These are phyloP conservation scores for Dothiorella sarmentorum DNA, from an alignment of 2,329 filamentous ascomycete genomes.

Conservation along the genomic window DNA sequence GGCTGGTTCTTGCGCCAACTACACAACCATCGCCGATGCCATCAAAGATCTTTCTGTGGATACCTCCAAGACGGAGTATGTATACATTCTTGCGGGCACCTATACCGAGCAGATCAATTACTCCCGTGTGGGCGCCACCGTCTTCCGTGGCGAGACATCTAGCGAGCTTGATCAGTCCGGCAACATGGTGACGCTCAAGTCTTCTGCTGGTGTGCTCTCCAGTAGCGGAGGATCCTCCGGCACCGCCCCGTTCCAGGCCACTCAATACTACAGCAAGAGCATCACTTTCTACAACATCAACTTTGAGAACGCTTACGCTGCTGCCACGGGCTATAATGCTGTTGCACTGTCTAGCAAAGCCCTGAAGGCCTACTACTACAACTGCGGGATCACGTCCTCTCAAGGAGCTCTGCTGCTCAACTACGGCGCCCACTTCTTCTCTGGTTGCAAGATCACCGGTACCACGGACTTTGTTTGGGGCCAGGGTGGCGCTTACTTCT, in stretches of 20 bases:
- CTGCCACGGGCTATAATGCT: neutral
- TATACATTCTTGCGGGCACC: neutral
- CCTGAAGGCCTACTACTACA: neutral
- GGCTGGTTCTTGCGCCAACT: neutral
- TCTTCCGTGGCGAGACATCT: neutral
- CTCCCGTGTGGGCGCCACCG: neutral
- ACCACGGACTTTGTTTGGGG: neutral
- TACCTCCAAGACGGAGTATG: neutral
- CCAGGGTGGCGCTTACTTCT: neutral
- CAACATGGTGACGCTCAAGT: neutral
- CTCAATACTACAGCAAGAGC: neutral
- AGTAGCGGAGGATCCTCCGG: neutral
- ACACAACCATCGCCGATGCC: conserved; percentile 2
- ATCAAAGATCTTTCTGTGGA: neutral
- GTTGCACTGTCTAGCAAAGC: neutral
- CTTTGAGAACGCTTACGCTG: neutral
- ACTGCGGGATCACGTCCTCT: neutral
- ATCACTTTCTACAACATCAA: conserved; percentile 4
- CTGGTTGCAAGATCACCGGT: neutral
- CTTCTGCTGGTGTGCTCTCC: neutral
- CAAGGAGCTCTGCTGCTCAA: conserved; percentile 1
- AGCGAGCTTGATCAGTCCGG: neutral
- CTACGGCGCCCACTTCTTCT: neutral
- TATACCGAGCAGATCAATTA: neutral
- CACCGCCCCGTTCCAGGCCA: neutral